A percentile compares a stretch with the other conserved stretches of the same genome.
phyloP scores from a whole-genome alignment of 345 rosid genomes.

The Syzygium jambos region DNA sequence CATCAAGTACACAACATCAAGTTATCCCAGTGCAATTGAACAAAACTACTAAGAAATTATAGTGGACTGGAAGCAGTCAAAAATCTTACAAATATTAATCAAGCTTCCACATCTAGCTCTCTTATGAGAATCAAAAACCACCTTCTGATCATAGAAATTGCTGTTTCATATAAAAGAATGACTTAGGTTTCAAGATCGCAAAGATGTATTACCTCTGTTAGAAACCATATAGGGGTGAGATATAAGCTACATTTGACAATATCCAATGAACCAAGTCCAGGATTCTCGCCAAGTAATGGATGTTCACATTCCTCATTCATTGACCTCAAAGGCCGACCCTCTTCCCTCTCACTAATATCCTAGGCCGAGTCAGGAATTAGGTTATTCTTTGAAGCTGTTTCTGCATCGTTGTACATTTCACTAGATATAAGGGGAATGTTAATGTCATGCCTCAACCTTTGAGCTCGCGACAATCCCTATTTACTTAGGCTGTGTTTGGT shows the following conservation, averaged over 20 bases:
- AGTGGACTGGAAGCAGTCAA: background rate
- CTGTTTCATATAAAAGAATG: background rate
- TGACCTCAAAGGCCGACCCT: slow-evolving; percentile 25
- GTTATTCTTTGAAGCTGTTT: slow-evolving; percentile 10
- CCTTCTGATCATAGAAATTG: background rate
- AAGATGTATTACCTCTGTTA: slow-evolving; percentile 35
- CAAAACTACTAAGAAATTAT: background rate
- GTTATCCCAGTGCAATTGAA: background rate
- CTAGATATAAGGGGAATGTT: slow-evolving; percentile 30
- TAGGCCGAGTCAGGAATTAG: slow-evolving; percentile 6
- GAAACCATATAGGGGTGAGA: slow-evolving; percentile 65
- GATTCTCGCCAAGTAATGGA: slow-evolving; percentile 3
- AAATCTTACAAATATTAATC: background rate
- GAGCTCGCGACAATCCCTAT: too few species aligned
- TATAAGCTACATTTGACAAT: slow-evolving; percentile 36
- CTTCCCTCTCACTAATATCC: slow-evolving; percentile 38
- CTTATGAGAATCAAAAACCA: background rate
- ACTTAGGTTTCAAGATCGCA: background rate
- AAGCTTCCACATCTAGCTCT: background rate
- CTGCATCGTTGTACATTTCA: slow-evolving; percentile 10
- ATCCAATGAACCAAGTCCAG: slow-evolving; percentile 24
- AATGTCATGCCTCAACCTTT: background rate
- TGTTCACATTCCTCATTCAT: slow-evolving; percentile 19
- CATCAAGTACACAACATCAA: background rate
- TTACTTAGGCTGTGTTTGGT: too few species aligned